Evolutionary conservation across 257 asterid species (phyloP).

Genomic region (Scutellaria minor): DNA sequence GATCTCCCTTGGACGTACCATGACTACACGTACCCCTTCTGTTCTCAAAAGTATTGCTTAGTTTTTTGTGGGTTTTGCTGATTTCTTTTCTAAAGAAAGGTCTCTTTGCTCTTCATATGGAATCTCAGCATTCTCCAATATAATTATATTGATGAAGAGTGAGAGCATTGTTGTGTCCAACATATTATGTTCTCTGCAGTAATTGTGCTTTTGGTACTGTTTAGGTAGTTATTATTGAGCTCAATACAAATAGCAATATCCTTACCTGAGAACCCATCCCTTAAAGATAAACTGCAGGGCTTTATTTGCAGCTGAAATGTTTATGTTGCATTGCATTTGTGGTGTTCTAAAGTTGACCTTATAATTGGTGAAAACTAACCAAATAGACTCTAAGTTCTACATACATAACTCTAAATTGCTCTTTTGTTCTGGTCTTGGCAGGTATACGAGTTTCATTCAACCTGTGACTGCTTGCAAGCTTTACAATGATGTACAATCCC

Average conservation of each 20-base stretch:
- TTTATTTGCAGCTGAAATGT: slow-evolving; percentile 14
- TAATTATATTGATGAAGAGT: background rate
- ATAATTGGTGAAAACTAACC: background rate
- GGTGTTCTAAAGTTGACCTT: slow-evolving; percentile 1
- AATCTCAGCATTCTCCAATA: slow-evolving; percentile 1
- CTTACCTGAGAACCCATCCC: background rate
- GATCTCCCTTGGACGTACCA: slow-evolving; percentile 8
- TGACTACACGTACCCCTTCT: background rate
- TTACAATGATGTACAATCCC: slow-evolving; percentile 79
- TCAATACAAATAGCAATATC: background rate
- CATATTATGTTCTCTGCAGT: background rate
- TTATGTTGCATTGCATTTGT: background rate
- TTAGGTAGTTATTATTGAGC: background rate
- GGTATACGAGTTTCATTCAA: slow-evolving; percentile 96
- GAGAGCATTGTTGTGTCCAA: background rate
- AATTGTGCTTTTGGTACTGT: background rate
- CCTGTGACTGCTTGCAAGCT: slow-evolving; percentile 95
- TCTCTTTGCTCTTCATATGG: background rate
- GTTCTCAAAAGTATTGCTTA: background rate
- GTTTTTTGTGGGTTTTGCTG: background rate
- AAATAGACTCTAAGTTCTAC: background rate
- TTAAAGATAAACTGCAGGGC: too few species aligned
- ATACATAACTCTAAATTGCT: slow-evolving; percentile 11
- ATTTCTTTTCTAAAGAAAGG: background rate
- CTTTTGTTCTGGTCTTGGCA: slow-evolving; percentile 47